phyloP scores from a whole-genome alignment of 2,329 filamentous ascomycete genomes.

The Colletotrichum eleusines region DNA sequence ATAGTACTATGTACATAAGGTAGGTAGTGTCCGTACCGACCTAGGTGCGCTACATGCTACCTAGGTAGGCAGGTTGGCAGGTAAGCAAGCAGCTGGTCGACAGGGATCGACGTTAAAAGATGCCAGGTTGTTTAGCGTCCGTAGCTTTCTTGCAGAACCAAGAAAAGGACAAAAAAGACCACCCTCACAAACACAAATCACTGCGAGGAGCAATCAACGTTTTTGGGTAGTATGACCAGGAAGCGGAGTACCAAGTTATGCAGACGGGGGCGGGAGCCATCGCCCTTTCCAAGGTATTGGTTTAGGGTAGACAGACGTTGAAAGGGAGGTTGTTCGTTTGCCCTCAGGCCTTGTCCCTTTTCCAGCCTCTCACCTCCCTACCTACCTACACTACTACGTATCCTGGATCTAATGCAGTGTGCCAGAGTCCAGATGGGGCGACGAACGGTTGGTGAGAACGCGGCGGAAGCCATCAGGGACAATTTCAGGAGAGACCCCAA shows the following conservation, averaged over 20 bases:
- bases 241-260: background rate
- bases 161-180: background rate
- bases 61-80: no score
- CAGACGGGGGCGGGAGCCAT: background rate
- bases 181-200: background rate
- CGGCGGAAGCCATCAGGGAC: conserved; percentile 4
- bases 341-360: conserved; percentile 9
- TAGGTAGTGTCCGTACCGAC: background rate
- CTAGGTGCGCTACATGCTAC: no score
- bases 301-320: conserved; percentile 3
- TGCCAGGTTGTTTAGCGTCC: conserved; percentile 6
- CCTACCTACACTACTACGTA: background rate
- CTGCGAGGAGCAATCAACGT: background rate
- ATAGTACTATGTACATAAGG: no score
- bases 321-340: conserved; percentile 3
- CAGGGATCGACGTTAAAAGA: conserved; percentile 8
- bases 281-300: background rate
- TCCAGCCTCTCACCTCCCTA: conserved; percentile 17
- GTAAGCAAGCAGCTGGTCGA: no score
- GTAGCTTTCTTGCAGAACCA: background rate
- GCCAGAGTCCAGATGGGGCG: conserved; percentile 23
- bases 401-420: conserved; percentile 20
- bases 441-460: conserved; percentile 24
- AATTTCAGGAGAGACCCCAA: conserved; percentile 8
- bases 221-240: no score